Base-by-base conservation (phyloP, 2,329 filamentous ascomycete species). In the Paramyrothecium sp. region DNA sequence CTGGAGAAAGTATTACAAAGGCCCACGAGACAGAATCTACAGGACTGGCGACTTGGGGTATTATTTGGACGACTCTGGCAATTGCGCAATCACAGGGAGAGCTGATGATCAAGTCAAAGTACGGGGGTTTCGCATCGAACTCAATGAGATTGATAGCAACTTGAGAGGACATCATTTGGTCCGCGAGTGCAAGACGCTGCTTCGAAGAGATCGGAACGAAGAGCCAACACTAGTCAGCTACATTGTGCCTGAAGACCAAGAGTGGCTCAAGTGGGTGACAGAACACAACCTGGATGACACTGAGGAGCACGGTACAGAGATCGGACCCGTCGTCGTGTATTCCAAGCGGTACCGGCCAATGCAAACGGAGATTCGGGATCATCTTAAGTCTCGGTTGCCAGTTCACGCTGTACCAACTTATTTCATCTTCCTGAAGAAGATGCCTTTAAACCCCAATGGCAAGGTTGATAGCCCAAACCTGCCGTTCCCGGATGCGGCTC, bases 71-170 rank as follows among this genome's bases (percentile, higher is more conserved):
- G 81, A 86, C 49, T 73, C 75, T 8, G 91, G 90, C 38, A 87
- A 89, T 62, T 89, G 92, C 12, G 89, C 90, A 67, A 90, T 87
- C 68, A 88, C 89, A 11, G 94, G 94, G 21, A 83, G 95, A 58
- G 87, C 87, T 22, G 94, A 98, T 68, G 84, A 89, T 12, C 38
- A 71, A 16, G 26, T 30, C 26, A n/a, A 98, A 80, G 94, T 98
- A 63, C 89, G 95, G 59, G 94, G 94, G 1, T 98, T 97, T 81
- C 84, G 94, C 60, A 96, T 99, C 64, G 95, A 99, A 75, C 86
- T 98, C 50, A 89, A 89, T 61, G 95, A 98, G 64, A 97, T 98
- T 63, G 93, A 98, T 72, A 89, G 82, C 47, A 89, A 96, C 71
- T 77, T 97, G 51, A 89, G 86, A 55, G 83, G 87, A 49, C 85